Evolutionary conservation across 2,329 filamentous ascomycete genomes (phyloP).

Genomic region (Hypomyces perniciosus): DNA sequence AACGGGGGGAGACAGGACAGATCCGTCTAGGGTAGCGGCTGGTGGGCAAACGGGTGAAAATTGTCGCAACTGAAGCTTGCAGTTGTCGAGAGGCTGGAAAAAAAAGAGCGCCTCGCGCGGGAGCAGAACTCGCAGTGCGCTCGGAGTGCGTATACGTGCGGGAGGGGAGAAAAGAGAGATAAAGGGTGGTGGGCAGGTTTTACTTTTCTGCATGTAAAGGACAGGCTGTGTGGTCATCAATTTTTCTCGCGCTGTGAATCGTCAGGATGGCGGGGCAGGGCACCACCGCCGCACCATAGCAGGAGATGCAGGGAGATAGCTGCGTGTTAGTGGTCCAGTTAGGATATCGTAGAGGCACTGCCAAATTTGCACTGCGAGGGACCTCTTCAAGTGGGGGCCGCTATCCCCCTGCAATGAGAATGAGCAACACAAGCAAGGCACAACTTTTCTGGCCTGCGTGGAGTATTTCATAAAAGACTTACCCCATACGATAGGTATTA

Average conservation of each 20-base stretch:
- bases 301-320: too few relatives aligned
- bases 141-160: not conserved
- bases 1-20: slow-evolving; percentile 7
- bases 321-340: too few relatives aligned
- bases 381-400: too few relatives aligned
- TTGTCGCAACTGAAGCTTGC: not conserved
- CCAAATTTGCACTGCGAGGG: too few relatives aligned
- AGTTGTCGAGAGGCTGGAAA: slow-evolving; percentile 5
- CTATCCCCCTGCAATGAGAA: too few relatives aligned
- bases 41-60: not conserved
- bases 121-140: not conserved
- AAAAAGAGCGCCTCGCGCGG: not conserved
- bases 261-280: slow-evolving; percentile 30
- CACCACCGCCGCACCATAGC: slow-evolving; percentile 1
- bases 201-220: not conserved
- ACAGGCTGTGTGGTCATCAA: slow-evolving; percentile 31
- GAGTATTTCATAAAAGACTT: too few relatives aligned
- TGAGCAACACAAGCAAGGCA: too few relatives aligned
- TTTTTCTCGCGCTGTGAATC: slow-evolving; percentile 36
- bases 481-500: too few relatives aligned
- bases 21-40: slow-evolving; percentile 5
- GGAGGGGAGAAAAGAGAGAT: slow-evolving; percentile 7
- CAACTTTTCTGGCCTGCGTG: too few relatives aligned
- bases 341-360: too few relatives aligned
- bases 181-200: slow-evolving; percentile 16